Base-by-base conservation (phyloP, 2,329 filamentous ascomycete species). In the Acarospora socialis region DNA sequence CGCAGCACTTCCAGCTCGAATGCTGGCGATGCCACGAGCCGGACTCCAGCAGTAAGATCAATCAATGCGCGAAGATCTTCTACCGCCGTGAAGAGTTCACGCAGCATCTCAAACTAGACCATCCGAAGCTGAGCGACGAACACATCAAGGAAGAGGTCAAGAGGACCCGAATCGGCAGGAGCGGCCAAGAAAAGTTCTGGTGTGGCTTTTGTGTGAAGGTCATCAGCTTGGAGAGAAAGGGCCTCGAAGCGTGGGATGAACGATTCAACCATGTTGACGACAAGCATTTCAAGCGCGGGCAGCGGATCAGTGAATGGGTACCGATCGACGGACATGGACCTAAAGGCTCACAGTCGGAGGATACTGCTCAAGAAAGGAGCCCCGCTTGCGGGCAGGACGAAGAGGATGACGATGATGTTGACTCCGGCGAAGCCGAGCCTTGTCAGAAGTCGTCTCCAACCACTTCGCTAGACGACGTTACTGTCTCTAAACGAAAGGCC, bases 121-220 rank as follows among this genome's bases (percentile, higher is more conserved):
- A 54, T 29, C 33, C 49, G 4, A 46, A 59, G 6, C 38, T 39
- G 4, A 36, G 46, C 15, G 40, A 46, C 4, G 39, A 42, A 8
- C 27, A 41, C 8, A 37, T 55, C 14, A 41, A 33, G 25, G 1
- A 52, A 60, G 15, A 62, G 35, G 46, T 73, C 2, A 61, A 67
- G 17, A 57, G 52, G 4, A 70, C 70, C 41, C 68, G 68, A 5
- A 68, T 81, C 17, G 77, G 77, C 0, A 61, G 68, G 9, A 75
- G 78, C 37, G 70, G 66, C 18, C 71, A 77, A 41, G 56, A 59
- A 2, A 61, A 66, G 4, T 93, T 83, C 54, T 93, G 84, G 84
- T 93, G 86, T 47, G 84, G 84, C 0, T 92, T 93, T 50, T 93
- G 83, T 50, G 47, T 56, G 10, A 46, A 55, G 12, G 61, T 73